Evolutionary conservation across 352 stramenopile species (phyloP).

Genomic region (Phytophthora cryptogea): DNA sequence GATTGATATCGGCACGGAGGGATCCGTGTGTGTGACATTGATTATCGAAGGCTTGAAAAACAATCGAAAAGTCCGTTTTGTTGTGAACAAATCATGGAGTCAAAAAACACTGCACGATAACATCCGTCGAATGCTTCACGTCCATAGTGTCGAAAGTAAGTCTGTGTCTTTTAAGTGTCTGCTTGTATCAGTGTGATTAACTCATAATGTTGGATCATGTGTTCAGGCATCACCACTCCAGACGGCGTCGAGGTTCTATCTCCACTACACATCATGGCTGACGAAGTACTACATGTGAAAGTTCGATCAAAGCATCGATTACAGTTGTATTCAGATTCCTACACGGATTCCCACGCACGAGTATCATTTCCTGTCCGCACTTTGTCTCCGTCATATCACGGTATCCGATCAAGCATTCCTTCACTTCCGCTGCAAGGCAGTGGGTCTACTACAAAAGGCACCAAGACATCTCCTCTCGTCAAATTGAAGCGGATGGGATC

Average conservation of each 20-base stretch:
- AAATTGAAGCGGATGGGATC: conserved; percentile 33
- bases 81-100: conserved; percentile 74
- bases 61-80: conserved; percentile 66
- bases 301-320: conserved; percentile 60
- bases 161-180: background rate
- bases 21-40: conserved; percentile 72
- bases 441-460: conserved; percentile 14
- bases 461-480: conserved; percentile 7
- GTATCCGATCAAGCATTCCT: conserved; percentile 16
- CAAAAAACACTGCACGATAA: conserved; percentile 60
- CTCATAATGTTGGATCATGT: conserved; percentile 17
- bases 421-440: conserved; percentile 9
- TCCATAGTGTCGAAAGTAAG: conserved; percentile 67
- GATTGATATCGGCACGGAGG: conserved; percentile 79
- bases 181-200: conserved; percentile 9
- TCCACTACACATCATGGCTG: conserved; percentile 69
- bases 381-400: conserved; percentile 30
- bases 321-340: conserved; percentile 34
- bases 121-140: conserved; percentile 72
- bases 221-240: conserved; percentile 47
- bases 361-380: conserved; percentile 31
- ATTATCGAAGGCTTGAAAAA: conserved; percentile 69
- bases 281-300: conserved; percentile 72
- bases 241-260: conserved; percentile 74
- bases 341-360: conserved; percentile 25